Evolutionary conservation across 768 basidiomycete species (phyloP), one percentile per base, ranked within the genome.

Genomic region (Rhizopogon vinicolor): DNA sequence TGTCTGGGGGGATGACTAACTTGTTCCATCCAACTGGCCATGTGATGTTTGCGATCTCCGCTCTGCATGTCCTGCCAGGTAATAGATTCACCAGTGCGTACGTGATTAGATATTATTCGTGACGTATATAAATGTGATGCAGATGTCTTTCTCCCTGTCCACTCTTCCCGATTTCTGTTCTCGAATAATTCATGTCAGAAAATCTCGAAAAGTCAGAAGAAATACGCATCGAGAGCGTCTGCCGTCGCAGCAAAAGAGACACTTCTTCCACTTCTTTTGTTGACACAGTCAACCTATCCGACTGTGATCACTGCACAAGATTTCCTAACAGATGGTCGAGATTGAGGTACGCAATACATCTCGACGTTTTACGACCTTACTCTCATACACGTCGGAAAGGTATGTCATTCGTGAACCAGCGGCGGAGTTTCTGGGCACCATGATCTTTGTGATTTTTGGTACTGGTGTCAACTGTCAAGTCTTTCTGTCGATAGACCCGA

Each of bases 391-490:
- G 25, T 33, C 22, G 19, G 12, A 43, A 55, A 81, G 83, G 31
- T 68, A 74, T 54, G 63, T 65, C 44, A 63, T 86, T 41, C 74
- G 80, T 56, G 85, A 88, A 67, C 78, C 83, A 14, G 77, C 75
- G 29, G 86, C 84, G 14, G 86, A 87, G 65, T 85, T 86, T 60
- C 62, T 86, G 43, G 85, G 85, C 18, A 75, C 78, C 7, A 78
- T 78, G 62, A 71, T 86, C 31, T 69, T 87, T 8, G 70, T 85
- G 53, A 78, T 85, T 52, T 81, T 86, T 57, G 85, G 85, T 22
- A 72, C 71, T 42, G 84, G 84, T 43, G 78, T 78, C 41, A 73
- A 80, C 55, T 84, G 81, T 61, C 85, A 86, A 64, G 77, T 75
- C 3, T 74, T 78, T 31, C 72, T 87, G 8, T 80, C 82, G 4